Evolutionary conservation across 495 filamentous ascomycete species (phyloP).

Genomic region (Penicillium robsamsonii): DNA sequence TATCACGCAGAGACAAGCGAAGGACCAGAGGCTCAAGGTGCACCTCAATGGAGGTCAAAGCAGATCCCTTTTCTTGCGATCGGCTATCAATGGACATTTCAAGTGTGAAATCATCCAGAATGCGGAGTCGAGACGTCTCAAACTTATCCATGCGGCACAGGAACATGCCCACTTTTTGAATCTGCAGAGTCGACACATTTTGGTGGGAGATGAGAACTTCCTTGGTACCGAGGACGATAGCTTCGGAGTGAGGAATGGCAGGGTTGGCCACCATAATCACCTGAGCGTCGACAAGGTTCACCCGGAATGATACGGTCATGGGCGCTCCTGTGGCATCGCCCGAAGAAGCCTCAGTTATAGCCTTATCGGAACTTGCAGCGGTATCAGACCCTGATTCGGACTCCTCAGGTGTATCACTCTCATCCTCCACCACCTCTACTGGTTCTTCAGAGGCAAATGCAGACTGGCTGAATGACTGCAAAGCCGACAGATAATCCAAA

Average conservation of each 20-base stretch:
- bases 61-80: constrained; percentile 61
- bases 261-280: constrained; percentile 96
- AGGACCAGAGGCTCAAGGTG: constrained; percentile 93
- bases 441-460: constrained; percentile 63
- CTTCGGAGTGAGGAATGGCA: constrained; percentile 81
- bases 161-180: constrained; percentile 95
- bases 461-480: constrained; percentile 74
- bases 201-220: constrained; percentile 91
- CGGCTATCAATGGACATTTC: constrained; percentile 84
- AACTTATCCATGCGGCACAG: constrained; percentile 97
- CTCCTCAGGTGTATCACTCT: constrained; percentile 56
- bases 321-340: constrained; percentile 39
- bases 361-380: constrained; percentile 32
- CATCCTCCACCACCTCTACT: constrained; percentile 42
- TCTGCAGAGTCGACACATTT: constrained; percentile 87
- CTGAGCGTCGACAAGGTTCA: constrained; percentile 93
- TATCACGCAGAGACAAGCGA: constrained; percentile 87
- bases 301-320: constrained; percentile 81
- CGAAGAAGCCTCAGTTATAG: constrained; percentile 21
- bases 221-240: constrained; percentile 92
- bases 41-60: constrained; percentile 74
- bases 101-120: constrained; percentile 92
- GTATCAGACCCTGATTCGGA: constrained; percentile 60
- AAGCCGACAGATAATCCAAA: constrained; percentile 87
- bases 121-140: constrained; percentile 78